phyloP scores from a whole-genome alignment of 140 eudicot species.

The Flaveria floridana region DNA sequence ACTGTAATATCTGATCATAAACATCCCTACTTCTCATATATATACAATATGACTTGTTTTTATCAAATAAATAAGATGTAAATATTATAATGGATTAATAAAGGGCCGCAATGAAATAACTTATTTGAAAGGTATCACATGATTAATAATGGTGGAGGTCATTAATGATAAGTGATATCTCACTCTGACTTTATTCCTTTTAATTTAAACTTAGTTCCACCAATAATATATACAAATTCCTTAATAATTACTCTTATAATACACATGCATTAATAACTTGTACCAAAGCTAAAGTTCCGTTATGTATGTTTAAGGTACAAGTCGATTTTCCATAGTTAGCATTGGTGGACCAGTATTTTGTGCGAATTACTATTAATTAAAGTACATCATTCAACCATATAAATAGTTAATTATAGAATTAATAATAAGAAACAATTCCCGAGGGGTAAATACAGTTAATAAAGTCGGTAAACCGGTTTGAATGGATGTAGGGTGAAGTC shows the following conservation, averaged over 20 bases:
- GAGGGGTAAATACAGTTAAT: slow-evolving; percentile 41
- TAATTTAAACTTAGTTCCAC: slow-evolving; percentile 27
- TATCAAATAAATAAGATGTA: too few species aligned
- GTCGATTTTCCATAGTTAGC: slow-evolving; percentile 18
- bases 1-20: too few species aligned
- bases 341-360: slow-evolving; percentile 24
- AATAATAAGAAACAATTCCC: slow-evolving; percentile 24
- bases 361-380: background rate
- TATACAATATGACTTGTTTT: too few species aligned
- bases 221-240: background rate
- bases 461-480: slow-evolving; percentile 49
- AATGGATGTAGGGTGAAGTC: slow-evolving; percentile 35
- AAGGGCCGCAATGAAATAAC: background rate
- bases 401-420: background rate
- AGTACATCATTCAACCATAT: background rate
- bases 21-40: too few species aligned
- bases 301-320: slow-evolving; percentile 3
- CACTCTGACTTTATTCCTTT: slow-evolving; percentile 34
- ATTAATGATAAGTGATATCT: slow-evolving; percentile 31
- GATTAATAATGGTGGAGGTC: slow-evolving; percentile 26
- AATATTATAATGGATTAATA: background rate
- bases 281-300: background rate
- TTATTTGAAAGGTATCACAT: slow-evolving; percentile 31
- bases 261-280: slow-evolving; percentile 15
- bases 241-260: slow-evolving; percentile 15